Conservation (phyloP, 352 stramenopile species). For the Phytophthora hybrid region DNA sequence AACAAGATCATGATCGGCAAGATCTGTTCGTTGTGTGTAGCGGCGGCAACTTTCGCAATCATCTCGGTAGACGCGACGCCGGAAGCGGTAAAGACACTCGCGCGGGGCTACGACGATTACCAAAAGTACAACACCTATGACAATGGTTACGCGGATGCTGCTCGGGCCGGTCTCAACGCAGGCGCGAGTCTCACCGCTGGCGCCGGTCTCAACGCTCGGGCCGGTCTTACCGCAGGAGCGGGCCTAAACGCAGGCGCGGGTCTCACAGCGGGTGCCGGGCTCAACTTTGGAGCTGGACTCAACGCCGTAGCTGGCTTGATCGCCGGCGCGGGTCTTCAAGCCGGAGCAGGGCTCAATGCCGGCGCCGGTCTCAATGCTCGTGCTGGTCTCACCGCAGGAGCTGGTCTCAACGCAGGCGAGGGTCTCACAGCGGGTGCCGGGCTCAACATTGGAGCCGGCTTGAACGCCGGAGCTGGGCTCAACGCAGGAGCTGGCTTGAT, state of each 20-base stretch:
- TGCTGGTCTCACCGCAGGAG: not conserved
- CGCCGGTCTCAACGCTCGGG: not conserved
- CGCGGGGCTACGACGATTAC: not conserved
- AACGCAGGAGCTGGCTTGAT: too few species aligned
- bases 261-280: not conserved
- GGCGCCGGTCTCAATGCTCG: conserved; percentile 4
- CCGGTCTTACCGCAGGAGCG: not conserved
- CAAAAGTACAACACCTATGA: not conserved
- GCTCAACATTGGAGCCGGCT: not conserved
- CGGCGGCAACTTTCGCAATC: conserved; percentile 7
- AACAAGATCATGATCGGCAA: conserved; percentile 32
- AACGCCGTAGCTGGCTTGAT: not conserved
- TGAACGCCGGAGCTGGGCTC: not conserved
- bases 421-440: not conserved
- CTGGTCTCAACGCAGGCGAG: too few species aligned
- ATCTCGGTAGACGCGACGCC: conserved; percentile 5
- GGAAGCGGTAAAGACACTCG: too few species aligned
- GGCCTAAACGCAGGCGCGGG: not conserved
- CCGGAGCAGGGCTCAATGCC: not conserved
- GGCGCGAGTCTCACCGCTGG: not conserved
- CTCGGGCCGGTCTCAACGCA: too few species aligned
- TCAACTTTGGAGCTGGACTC: not conserved
- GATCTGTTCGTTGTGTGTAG: conserved; percentile 26
- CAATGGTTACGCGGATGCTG: conserved; percentile 1
- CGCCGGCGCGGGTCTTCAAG: not conserved